Evolutionary conservation across 1,284 basidiomycete species (phyloP).

Genomic region (Marasmius oreades): DNA sequence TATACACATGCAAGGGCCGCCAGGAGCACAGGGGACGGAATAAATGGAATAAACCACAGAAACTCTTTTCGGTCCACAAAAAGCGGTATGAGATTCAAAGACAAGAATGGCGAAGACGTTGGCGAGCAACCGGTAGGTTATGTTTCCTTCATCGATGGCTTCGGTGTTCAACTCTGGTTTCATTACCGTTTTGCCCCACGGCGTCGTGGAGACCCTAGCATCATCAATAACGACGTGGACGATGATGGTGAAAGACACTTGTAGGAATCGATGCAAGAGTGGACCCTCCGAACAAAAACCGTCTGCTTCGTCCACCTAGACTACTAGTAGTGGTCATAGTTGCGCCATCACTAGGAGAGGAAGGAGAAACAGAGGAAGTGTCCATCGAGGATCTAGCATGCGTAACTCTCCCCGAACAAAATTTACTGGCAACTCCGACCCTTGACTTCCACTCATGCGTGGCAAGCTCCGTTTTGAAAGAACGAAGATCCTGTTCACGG

Average conservation of each 20-base stretch:
- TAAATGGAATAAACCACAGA: background rate
- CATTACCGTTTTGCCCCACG: constrained; percentile 4
- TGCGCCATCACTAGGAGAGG: background rate
- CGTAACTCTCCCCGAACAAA: constrained; percentile 22
- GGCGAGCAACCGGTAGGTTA: background rate
- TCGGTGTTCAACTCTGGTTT: background rate
- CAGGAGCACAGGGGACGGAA: background rate
- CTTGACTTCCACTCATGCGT: background rate
- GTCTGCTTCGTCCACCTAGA: background rate
- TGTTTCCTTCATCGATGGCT: background rate
- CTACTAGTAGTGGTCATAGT: background rate
- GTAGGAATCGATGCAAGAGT: background rate
- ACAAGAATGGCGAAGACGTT: background rate
- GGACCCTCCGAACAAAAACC: background rate
- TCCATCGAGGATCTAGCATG: background rate
- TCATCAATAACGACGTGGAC: too few species aligned
- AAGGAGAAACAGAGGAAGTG: background rate
- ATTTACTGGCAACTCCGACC: constrained; percentile 8
- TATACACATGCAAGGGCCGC: background rate
- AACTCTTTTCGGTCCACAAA: background rate
- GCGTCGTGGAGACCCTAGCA: constrained; percentile 10
- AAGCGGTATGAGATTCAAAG: background rate
- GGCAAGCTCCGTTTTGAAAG: constrained; percentile 22
- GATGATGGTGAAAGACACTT: too few species aligned
- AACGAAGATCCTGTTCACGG: constrained; percentile 23